These are phyloP conservation scores for Lyophyllum decastes DNA, from an alignment of 768 basidiomycete species.

Conservation along the genomic window DNA sequence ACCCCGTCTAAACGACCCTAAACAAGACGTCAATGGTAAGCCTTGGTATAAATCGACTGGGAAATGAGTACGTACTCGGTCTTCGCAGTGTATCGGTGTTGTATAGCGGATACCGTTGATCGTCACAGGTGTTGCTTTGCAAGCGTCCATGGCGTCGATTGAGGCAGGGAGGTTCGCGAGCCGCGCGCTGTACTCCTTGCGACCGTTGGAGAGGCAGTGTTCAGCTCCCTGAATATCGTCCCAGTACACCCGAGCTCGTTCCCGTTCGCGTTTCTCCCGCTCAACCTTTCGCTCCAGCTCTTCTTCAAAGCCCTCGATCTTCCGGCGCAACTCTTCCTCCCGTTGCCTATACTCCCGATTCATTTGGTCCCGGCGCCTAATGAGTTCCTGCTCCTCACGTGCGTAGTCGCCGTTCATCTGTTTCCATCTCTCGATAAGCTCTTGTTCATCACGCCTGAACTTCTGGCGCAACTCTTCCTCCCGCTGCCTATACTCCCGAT, in stretches of 20 bases:
- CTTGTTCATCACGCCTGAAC: not conserved
- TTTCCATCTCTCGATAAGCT: not conserved
- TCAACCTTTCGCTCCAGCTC: not conserved
- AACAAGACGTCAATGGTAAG: not conserved
- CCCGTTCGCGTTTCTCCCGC: constrained; percentile 10
- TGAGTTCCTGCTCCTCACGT: not conserved
- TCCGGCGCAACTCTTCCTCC: not conserved
- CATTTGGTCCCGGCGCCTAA: not conserved
- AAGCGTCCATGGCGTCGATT: constrained; percentile 17
- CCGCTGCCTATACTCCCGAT: not conserved
- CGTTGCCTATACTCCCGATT: not conserved
- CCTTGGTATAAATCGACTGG: not conserved
- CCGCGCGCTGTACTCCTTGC: constrained; percentile 13
- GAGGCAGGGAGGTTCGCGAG: constrained; percentile 14
- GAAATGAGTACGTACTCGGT: constrained; percentile 5
- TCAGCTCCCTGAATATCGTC: constrained; percentile 11
- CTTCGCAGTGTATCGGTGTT: constrained; percentile 12
- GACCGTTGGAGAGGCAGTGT: constrained; percentile 9
- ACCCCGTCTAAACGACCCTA: not conserved
- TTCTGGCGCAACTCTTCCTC: not conserved
- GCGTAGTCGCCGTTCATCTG: not conserved
- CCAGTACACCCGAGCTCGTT: constrained; percentile 17
- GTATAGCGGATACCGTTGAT: constrained; percentile 16
- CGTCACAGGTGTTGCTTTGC: constrained; percentile 15
- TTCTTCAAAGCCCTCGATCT: not conserved